Base-by-base conservation (phyloP, 257 asterid genomes). In the Scutellaria baicalensis region DNA sequence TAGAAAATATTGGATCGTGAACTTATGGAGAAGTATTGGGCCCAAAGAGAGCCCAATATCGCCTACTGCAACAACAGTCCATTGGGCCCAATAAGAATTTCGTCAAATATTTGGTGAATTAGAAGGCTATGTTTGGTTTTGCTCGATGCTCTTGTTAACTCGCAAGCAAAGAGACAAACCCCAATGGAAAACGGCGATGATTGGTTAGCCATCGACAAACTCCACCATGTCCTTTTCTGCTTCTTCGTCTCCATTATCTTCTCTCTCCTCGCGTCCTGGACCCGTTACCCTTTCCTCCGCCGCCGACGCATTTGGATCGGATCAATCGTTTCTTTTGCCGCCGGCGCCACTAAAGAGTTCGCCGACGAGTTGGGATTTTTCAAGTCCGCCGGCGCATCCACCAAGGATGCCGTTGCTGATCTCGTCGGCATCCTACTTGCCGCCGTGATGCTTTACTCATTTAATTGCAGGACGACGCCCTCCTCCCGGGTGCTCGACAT, bases 361-460 rank as follows among this genome's bases (percentile, higher is more conserved):
- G 95, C 90, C 54, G 98, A 93, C 70, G 93, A 93, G 67, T 45
- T 92, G 6, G 98, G 98, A 0, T 84, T 72, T 75, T 88, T 90
- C 76, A 74, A 70, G 48, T 90, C 97, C 54, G 82, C 96, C 52
- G 96, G 97, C 4, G 97, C 90, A 1, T 93, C 97, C n/a, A 12
- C 74, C 45, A 90, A 88, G 78, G 98, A 93, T 73, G 88, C 84
- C 17, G 85, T 79, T 4, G 85, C 91, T 20, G 96, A 90, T 73
- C 33, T 86, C 47, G 6, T 82, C 56, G 97, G 96, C 9, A 81
- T 86, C 33, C 69, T 86, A 0, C 64, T 84, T 18, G 96, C 95
- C 43, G 90, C 80, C 20, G 57, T 75, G 14, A 62, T 72, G 65
- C 84, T 89, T 14, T 54, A 54, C 68, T 72, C 85, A 16, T 77